These are phyloP conservation scores for Fraxinus nigra DNA, from an alignment of 305 asterid species.

Conservation along the genomic window DNA sequence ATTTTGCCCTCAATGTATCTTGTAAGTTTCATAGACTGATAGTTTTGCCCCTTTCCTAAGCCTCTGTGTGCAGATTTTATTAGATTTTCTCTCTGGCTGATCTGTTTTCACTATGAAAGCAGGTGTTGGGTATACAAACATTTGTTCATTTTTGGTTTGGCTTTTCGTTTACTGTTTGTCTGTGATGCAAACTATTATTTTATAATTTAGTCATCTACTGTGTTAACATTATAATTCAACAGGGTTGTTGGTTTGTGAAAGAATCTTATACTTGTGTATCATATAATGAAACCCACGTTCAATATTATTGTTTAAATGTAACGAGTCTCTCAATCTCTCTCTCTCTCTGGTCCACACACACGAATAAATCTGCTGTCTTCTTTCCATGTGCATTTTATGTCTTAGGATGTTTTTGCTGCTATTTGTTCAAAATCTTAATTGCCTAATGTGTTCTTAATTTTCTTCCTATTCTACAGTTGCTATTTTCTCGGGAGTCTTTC, in stretches of 20 bases:
- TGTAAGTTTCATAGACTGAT: neutral
- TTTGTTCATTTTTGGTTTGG: neutral
- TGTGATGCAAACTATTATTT: neutral
- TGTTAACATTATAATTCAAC: neutral
- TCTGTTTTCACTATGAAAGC: neutral
- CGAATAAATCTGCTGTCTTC: neutral
- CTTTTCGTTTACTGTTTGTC: neutral
- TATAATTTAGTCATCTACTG: neutral
- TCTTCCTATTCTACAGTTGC: conserved; percentile 37
- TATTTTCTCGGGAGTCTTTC: conserved; percentile 59
- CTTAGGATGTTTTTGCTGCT: neutral
- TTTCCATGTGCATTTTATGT: neutral
- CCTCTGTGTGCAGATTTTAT: neutral
- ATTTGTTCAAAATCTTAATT: neutral
- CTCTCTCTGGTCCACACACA: neutral
- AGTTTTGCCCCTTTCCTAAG: neutral
- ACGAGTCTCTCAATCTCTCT: neutral
- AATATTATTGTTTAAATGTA: neutral
- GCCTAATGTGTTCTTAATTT: neutral
- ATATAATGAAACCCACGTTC: neutral
- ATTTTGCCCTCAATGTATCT: neutral
- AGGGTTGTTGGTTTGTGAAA: neutral
- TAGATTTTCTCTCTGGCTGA: neutral
- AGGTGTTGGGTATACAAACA: neutral
- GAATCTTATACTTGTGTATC: neutral